Conservation (phyloP, 441 rosid genomes). For the Sinapis alba region DNA sequence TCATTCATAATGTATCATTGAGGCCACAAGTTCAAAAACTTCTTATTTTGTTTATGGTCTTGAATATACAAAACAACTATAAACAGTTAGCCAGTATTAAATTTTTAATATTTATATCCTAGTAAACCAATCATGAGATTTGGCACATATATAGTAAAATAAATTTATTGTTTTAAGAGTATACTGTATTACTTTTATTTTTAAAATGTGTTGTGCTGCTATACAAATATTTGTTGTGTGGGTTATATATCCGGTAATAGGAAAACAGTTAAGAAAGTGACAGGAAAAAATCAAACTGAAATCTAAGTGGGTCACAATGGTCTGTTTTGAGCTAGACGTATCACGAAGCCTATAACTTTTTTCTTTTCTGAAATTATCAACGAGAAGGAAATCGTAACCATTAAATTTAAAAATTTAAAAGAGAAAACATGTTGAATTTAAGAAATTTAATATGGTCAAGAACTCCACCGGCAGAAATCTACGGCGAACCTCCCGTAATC, state of each 20-base stretch:
- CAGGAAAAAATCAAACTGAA: slow-evolving; percentile 26
- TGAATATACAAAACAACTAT: neutral
- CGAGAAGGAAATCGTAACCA: neutral
- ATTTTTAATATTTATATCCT: neutral
- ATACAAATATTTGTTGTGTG: neutral
- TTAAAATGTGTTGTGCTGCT: neutral
- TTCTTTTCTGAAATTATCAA: neutral
- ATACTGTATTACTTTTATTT: neutral
- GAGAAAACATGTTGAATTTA: neutral
- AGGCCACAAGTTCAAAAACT: neutral
- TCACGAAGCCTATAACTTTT: slow-evolving; percentile 27
- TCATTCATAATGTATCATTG: neutral
- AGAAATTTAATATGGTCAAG: slow-evolving; percentile 7
- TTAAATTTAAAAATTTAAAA: neutral
- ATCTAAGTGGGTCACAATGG: slow-evolving; percentile 40
- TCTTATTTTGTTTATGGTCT: neutral
- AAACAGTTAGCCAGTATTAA: neutral
- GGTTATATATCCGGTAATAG: neutral
- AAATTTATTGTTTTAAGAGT: neutral
- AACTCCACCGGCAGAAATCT: slow-evolving; percentile 17
- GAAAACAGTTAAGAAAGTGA: neutral
- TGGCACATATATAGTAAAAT: neutral
- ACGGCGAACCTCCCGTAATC: slow-evolving; percentile 24
- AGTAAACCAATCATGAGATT: neutral
- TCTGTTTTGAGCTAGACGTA: slow-evolving; percentile 32